A percentile compares a stretch with the other conserved stretches of the same genome.
phyloP scores from a whole-genome alignment of 2,329 filamentous ascomycete genomes.

The Aspergillus melleus region DNA sequence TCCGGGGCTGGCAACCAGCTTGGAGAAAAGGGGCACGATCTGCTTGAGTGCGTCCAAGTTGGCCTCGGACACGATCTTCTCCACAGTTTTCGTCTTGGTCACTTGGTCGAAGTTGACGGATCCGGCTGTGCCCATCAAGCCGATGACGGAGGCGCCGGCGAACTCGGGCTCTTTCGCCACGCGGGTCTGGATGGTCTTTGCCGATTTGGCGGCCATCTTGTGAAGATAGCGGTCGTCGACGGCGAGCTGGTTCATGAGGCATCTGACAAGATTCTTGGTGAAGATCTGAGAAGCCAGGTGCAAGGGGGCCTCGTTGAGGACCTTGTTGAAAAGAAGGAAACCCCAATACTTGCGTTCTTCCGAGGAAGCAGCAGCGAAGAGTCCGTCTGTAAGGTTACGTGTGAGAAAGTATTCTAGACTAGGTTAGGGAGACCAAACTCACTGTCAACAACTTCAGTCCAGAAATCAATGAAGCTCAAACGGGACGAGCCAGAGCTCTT shows the following conservation, averaged over 20 bases:
- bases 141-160: conserved; percentile 61
- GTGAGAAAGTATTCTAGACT: conserved; percentile 19
- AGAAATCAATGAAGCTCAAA: conserved; percentile 70
- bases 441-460: conserved; percentile 85
- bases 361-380: conserved; percentile 80
- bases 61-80: conserved; percentile 66
- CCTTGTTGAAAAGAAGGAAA: conserved; percentile 80
- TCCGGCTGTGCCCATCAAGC: conserved; percentile 69
- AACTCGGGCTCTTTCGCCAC: conserved; percentile 62
- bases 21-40: conserved; percentile 55
- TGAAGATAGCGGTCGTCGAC: conserved; percentile 78
- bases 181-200: conserved; percentile 68
- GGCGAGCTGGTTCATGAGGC: conserved; percentile 78
- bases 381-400: conserved; percentile 58
- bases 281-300: conserved; percentile 64
- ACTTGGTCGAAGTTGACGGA: conserved; percentile 79
- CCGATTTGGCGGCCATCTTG: conserved; percentile 71
- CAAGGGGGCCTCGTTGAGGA: conserved; percentile 58
- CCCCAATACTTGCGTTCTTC: conserved; percentile 90
- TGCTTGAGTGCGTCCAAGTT: conserved; percentile 51
- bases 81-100: conserved; percentile 82
- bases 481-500: conserved; percentile 37
- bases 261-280: conserved; percentile 78
- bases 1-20: conserved; percentile 48
- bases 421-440: conserved; percentile 39